Evolutionary conservation across 1,284 basidiomycete species (phyloP), one percentile per base, ranked within the genome.

Genomic region (Pseudozyma thailandica): DNA sequence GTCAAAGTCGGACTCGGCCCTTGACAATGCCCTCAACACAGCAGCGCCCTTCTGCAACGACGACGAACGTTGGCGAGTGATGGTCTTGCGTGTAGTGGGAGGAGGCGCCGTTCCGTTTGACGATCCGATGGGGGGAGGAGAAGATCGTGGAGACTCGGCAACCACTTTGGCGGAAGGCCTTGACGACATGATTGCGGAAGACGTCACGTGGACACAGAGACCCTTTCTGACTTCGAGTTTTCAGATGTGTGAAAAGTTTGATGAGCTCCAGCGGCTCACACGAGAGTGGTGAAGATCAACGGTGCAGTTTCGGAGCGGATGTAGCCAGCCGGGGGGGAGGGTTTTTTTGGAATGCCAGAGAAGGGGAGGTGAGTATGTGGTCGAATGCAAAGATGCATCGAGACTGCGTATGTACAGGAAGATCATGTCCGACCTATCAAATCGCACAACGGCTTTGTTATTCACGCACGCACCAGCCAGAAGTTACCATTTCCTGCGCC

Each of bases 11-110:
- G 73, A 70, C 30, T 71, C 75, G 15, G 80, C 77, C 21, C 80
- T 60, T 5, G 75, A 75, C 7, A 81, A 50, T 2, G 79, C 80
- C 12, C 75, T 57, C n/a, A 81, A 51, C 25, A 81, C 80, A 41
- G 80, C 80, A 10, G 72, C 74, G n/a, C 78, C 80, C 58, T 77
- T 76, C 47, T 81, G 76, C 7, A 78, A 28, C 18, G 78, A 80
- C 16, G 77, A 75, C 18, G 79, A 81, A 23, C 79, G 77, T 20
- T 47, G 52, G 16, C 74, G 65, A 15, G 52, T 72, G 15, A 52
- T 21, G 1, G 52, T 43, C 47, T 58, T 65, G 26, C 18, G 28
- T 6, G 44, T 50, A 9, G 55, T 50, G 8, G 60, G 39, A 7
- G 57, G 45, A 42, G 57, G 25, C 15, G 50, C n/a, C 42, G n/a